Base-by-base conservation (phyloP, 202 grass and related monocot genomes). In the Setaria italica region DNA sequence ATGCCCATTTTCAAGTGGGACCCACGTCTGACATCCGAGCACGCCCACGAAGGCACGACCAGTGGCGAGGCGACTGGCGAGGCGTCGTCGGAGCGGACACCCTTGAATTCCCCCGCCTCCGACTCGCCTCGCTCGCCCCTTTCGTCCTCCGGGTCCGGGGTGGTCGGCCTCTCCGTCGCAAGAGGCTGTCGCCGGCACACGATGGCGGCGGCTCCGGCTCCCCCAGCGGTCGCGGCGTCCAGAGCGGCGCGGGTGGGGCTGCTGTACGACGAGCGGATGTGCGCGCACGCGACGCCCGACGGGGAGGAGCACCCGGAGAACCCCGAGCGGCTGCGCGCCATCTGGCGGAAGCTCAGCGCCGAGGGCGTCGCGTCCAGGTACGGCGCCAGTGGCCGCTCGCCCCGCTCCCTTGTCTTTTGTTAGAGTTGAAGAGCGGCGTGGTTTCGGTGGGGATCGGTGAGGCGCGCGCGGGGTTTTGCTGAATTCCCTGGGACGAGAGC, bases 221-320 rank as follows among this genome's bases (percentile, higher is more conserved):
- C 87, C 41, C 42, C 63, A 21, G 34, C 2, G 56, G 69, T 11
- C 4, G 17, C 69, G 47, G 47, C 70, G 60, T 30, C 1, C 56
- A 46, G 32, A 12, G 33, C 71, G 33, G 46, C 58, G 59, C 58
- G 71, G 71, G 93, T 95, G 21, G 93, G 90, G 33, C 83, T 95
- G 25, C 76, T 95, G 30, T 95, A 95, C 82, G 93, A 95, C 83
- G 90, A 95, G 19, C 50, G 90, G 88, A 95, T 95, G 93, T 90
- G 90, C 88, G 46, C 47, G 64, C 93, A 95, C 88, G 85, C 78
- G 70, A 86, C 85, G 21, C 87, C 90, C 4, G 73, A 92, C 11
- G 85, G 90, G 16, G 85, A 88, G 82, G 58, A 48, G 9, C 92
- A 95, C 16, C 87, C 87, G 39, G 92, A 95, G 87, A 90, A 90